Evolutionary conservation across 208 protist genomes (phyloP), one percentile per base, ranked within the genome.

Genomic region (Leishmania tropica): DNA sequence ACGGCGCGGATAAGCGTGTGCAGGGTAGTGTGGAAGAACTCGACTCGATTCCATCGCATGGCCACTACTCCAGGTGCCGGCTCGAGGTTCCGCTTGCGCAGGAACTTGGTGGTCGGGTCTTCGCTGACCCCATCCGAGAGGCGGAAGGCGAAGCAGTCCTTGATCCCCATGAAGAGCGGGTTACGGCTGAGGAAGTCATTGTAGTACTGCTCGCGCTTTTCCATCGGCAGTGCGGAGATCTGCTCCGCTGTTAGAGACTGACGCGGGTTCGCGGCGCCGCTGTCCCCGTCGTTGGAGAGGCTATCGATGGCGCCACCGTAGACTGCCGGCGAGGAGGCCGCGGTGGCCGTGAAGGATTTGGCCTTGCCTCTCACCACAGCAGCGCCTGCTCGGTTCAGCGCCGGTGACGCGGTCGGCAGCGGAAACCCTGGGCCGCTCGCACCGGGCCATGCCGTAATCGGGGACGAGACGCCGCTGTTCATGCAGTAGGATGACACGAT

Each of bases 41-140:
- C 90, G 13, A 93, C 90, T 7, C 89, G 88, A 68, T 95, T 92
- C 90, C 90, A 97, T 19, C 87, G 89, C 76, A 76, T 75, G 17
- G 92, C 82, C 24, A 76, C 37, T 13, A 92, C 86, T 15, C 92
- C 93, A 31, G 86, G 75, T 28, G 87, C 75, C 6, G 84, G 85
- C 31, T 80, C 81, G 15, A 95, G 79, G n/a, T 83, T 71, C 13
- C 83, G 83, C 65, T 90, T 89, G 40, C 85, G 89, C 62, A 96
- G 83, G 72, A 94, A 95, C n/a, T 85, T 75, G 17, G 85, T 82
- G 76, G 76, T 85, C 64, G 75, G 47, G 64, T 86, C 83, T 21
- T 87, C 80, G 70, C 80, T 81, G 6, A 85, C 78, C 58, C 89
- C 78, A n/a, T 78, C 74, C 62, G 86, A 83, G 54, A 96, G 84